Conservation (phyloP, 257 asterid species). For the Plantago elongata region DNA sequence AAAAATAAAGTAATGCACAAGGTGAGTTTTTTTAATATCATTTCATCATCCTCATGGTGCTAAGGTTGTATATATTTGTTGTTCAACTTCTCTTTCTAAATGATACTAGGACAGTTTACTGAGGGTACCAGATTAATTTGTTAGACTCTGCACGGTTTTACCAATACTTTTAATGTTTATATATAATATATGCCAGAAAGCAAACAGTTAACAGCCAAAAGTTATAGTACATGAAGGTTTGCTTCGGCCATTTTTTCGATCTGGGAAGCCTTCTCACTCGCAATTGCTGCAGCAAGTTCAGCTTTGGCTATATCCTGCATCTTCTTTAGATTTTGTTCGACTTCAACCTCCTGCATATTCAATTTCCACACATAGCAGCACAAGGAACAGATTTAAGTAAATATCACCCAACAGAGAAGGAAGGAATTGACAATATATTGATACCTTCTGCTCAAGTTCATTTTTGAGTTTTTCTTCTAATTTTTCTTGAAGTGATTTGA, state of each 20-base stretch:
- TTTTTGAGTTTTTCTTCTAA: slow-evolving; percentile 53
- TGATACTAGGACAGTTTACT: too few relatives aligned
- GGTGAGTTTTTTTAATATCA: too few relatives aligned
- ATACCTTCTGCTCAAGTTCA: slow-evolving; percentile 80
- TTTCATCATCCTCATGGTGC: too few relatives aligned
- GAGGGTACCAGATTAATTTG: background rate
- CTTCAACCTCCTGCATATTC: slow-evolving; percentile 69
- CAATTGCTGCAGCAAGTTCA: slow-evolving; percentile 82
- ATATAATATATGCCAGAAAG: background rate
- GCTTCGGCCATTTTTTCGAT: slow-evolving; percentile 98
- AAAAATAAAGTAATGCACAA: too few relatives aligned
- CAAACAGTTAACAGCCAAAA: slow-evolving; percentile 19
- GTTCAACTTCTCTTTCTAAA: too few relatives aligned
- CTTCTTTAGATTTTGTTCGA: slow-evolving; percentile 56
- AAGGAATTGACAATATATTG: slow-evolving; percentile 7
- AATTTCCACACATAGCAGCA: slow-evolving; percentile 19
- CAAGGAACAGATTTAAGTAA: slow-evolving; percentile 12
- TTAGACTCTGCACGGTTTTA: slow-evolving; percentile 7
- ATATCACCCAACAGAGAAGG: background rate
- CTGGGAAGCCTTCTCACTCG: slow-evolving; percentile 93
- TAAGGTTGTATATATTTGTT: too few relatives aligned
- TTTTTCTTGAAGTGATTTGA: slow-evolving; percentile 77
- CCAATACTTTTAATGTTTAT: slow-evolving; percentile 9
- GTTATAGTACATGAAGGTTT: slow-evolving; percentile 66
- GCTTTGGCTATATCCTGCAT: slow-evolving; percentile 68